These are phyloP conservation scores for Alternaria rosae DNA, from an alignment of 2,329 filamentous ascomycete species.

Conservation along the genomic window DNA sequence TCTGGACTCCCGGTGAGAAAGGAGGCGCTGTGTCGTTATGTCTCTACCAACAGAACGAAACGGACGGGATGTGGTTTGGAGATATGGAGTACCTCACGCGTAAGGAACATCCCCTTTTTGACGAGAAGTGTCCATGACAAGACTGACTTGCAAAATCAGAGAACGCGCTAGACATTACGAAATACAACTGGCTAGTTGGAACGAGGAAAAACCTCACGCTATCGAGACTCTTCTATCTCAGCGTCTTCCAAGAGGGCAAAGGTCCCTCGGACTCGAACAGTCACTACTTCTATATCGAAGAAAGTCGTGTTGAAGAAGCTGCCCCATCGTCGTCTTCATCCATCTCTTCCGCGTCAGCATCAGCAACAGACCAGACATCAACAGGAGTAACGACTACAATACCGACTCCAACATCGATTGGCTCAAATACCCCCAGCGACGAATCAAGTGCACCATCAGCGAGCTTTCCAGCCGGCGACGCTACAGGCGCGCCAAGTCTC, in stretches of 20 bases:
- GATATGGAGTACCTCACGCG: conserved; percentile 8
- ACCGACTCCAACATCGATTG: neutral
- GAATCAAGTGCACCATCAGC: neutral
- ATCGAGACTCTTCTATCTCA: conserved; percentile 14
- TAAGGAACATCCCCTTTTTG: neutral
- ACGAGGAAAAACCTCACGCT: conserved; percentile 11
- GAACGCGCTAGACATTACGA: neutral
- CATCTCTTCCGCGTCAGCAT: neutral
- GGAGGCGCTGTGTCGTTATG: conserved; percentile 1
- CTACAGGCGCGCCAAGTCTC: neutral
- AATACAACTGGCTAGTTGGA: conserved; percentile 10
- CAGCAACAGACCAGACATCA: too few relatives aligned
- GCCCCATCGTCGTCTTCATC: neutral
- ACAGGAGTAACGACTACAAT: neutral
- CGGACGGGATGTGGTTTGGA: neutral
- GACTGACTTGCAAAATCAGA: neutral
- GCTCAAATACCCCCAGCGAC: neutral
- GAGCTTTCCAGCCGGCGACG: neutral
- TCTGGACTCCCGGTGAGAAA: conserved; percentile 1
- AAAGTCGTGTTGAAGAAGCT: neutral
- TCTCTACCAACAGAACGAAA: conserved; percentile 11
- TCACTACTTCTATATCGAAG: conserved; percentile 9
- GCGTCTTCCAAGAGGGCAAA: conserved; percentile 10
- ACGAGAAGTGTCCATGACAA: neutral
- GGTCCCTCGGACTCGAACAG: neutral